A percentile compares a stretch with the other conserved stretches of the same genome.
Conservation (phyloP, 805 yeast species). For the Candida oleophila region DNA sequence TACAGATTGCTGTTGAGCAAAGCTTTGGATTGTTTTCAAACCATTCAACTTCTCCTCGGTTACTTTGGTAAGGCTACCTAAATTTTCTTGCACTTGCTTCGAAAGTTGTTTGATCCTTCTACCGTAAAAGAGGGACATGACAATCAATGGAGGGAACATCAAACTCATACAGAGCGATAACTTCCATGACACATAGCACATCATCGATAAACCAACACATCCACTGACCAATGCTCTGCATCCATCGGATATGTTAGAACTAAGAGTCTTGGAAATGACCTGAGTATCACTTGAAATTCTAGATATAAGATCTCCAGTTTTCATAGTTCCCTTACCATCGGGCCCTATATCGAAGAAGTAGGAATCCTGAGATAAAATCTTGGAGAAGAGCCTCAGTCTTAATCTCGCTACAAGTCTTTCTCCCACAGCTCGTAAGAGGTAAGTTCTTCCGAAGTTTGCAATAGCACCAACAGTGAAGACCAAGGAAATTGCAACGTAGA, state of each 20-base stretch:
- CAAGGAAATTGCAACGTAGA: conserved; percentile 59
- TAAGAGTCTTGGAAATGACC: conserved; percentile 79
- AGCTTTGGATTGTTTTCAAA: conserved; percentile 83
- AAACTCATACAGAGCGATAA: conserved; percentile 79
- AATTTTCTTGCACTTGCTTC: conserved; percentile 73
- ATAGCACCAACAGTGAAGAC: conserved; percentile 71
- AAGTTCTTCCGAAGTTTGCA: conserved; percentile 81
- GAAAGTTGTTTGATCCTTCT: conserved; percentile 72
- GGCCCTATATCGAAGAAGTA: conserved; percentile 83
- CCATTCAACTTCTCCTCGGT: conserved; percentile 90
- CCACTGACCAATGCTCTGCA: conserved; percentile 80
- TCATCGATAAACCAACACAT: conserved; percentile 84
- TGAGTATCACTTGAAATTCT: conserved; percentile 87
- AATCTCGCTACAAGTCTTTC: conserved; percentile 84
- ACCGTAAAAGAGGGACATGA: conserved; percentile 82
- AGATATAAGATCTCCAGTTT: conserved; percentile 87
- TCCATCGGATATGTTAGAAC: conserved; percentile 92
- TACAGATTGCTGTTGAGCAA: conserved; percentile 80
- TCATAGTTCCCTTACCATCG: conserved; percentile 36
- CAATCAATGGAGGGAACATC: conserved; percentile 78
- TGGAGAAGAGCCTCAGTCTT: conserved; percentile 72
- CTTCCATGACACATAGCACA: conserved; percentile 82
- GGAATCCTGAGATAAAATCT: conserved; percentile 80
- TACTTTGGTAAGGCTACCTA: conserved; percentile 84
- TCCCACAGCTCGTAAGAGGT: conserved; percentile 74